Conservation (phyloP, 2,329 filamentous ascomycete genomes). For the Dothideomycetidae sp. region DNA sequence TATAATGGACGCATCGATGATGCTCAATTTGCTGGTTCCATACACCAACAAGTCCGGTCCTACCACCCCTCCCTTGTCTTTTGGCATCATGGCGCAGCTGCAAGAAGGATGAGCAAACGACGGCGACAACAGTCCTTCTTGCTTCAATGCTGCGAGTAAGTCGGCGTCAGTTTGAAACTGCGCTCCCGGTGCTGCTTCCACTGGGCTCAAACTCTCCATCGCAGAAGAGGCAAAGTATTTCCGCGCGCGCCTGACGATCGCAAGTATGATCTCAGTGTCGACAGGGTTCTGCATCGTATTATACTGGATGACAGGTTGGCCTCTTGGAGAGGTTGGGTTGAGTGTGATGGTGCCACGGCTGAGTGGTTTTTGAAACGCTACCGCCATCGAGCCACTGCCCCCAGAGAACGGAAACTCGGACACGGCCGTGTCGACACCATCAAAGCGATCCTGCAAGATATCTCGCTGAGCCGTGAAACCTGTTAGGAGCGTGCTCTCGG, state of each 20-base stretch:
- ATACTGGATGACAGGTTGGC: constrained; percentile 22
- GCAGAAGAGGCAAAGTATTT: constrained; percentile 21
- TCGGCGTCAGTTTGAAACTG: constrained; percentile 14
- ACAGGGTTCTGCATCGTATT: constrained; percentile 24
- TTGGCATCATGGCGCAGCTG: constrained; percentile 22
- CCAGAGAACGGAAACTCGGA: constrained; percentile 14
- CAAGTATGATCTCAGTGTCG: constrained; percentile 23
- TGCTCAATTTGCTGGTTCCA: constrained; percentile 16
- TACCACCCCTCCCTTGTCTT: constrained; percentile 20
- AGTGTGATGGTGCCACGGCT: constrained; percentile 26
- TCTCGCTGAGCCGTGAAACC: constrained; percentile 14
- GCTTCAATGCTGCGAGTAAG: constrained; percentile 13
- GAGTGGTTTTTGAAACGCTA: constrained; percentile 24
- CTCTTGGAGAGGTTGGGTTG: constrained; percentile 22
- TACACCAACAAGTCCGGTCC: constrained; percentile 20
- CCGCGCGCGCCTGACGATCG: constrained; percentile 24
- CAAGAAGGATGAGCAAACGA: constrained; percentile 23
- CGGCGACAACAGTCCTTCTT: constrained; percentile 10
- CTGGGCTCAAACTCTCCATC: constrained; percentile 20
- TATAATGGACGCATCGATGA: constrained; percentile 18
- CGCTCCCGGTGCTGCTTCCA: constrained; percentile 20
- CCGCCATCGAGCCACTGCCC: constrained; percentile 12
- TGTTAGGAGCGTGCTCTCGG: constrained; percentile 6
- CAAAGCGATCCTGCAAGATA: constrained; percentile 10
- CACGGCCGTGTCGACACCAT: constrained; percentile 10